A percentile compares a stretch with the other conserved stretches of the same genome.
These are phyloP conservation scores for Hypoxylon sp. DNA, from an alignment of 2,329 filamentous ascomycete genomes.

Conservation along the genomic window DNA sequence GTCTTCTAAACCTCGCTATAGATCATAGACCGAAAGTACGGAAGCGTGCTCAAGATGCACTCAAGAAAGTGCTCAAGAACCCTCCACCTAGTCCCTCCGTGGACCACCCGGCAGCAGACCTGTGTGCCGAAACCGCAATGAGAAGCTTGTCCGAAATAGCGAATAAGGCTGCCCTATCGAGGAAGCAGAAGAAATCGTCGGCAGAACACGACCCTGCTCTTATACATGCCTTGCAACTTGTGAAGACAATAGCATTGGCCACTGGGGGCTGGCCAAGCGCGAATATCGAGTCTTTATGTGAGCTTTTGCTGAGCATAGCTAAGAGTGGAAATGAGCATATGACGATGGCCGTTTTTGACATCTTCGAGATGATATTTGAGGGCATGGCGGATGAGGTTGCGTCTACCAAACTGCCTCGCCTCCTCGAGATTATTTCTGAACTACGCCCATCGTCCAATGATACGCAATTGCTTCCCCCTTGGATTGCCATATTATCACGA, in stretches of 20 bases:
- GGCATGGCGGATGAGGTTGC: conserved; percentile 90
- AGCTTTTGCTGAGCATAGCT: conserved; percentile 89
- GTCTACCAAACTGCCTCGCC: conserved; percentile 87
- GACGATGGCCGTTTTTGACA: conserved; percentile 95
- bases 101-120: conserved; percentile 94
- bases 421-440: conserved; percentile 93
- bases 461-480: conserved; percentile 92
- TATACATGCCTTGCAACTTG: conserved; percentile 91
- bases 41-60: conserved; percentile 91
- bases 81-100: conserved; percentile 92
- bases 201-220: conserved; percentile 82
- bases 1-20: conserved; percentile 85
- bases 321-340: conserved; percentile 94
- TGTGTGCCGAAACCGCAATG: conserved; percentile 94
- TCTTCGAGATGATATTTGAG: conserved; percentile 97
- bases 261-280: conserved; percentile 96
- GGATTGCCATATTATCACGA: conserved; percentile 95
- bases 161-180: conserved; percentile 71
- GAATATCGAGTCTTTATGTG: conserved; percentile 93
- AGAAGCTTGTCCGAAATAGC: conserved; percentile 83
- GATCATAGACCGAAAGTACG: conserved; percentile 94
- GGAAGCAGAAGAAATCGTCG: conserved; percentile 77
- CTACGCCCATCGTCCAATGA: conserved; percentile 93
- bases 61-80: conserved; percentile 85
- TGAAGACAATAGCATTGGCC: conserved; percentile 88